Evolutionary conservation across 1,284 basidiomycete genomes (phyloP), one percentile per base, ranked within the genome.

Genomic region (Omphalotus olearius): DNA sequence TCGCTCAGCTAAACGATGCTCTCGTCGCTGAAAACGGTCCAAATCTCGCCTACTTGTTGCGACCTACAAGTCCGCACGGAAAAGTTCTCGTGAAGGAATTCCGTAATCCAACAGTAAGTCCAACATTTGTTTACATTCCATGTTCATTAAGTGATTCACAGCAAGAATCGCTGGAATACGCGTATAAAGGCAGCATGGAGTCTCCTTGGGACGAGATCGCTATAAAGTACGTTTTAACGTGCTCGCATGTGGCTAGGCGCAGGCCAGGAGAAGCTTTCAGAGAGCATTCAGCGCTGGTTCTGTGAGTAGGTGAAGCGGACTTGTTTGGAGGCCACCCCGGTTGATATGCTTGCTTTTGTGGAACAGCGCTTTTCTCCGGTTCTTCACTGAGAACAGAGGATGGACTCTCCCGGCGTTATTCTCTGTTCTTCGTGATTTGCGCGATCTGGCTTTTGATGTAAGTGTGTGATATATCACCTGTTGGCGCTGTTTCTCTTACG

Each of bases 331-430:
- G 25, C 40, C 17, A 17, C 20, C 37, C 6, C 20, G n/a, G 16
- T 37, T 18, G 23, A 41, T 35, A 50, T 9, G 36, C 26, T 46
- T 37, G 16, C 38, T 45, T 53, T 47, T 23, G 46, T 2, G 23
- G 23, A 23, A 23, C n/a, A 88, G 87, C 25, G 68, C 82, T 6
- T 92, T 93, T 69, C 79, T 85, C 54, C 80, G 85, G 14, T 93
- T 83, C 70, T 86, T 94, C 56, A 74, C 77, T 17, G 79, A 79
- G 50, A 88, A 90, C 62, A 82, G 83, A 17, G 83, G 89, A 3
- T 95, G 92, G 92, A 85, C 87, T 16, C 68, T 95, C 3, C 88
- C 85, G 9, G 82, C 85, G 0, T 66, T 94, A 26, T 93, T 92
- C 62, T 83, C 86, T 7, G 79, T 92, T 26, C 68, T 94, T 30